These are phyloP conservation scores for Dispira parvispora DNA, from an alignment of 192 early-diverging fungal species.

Conservation along the genomic window DNA sequence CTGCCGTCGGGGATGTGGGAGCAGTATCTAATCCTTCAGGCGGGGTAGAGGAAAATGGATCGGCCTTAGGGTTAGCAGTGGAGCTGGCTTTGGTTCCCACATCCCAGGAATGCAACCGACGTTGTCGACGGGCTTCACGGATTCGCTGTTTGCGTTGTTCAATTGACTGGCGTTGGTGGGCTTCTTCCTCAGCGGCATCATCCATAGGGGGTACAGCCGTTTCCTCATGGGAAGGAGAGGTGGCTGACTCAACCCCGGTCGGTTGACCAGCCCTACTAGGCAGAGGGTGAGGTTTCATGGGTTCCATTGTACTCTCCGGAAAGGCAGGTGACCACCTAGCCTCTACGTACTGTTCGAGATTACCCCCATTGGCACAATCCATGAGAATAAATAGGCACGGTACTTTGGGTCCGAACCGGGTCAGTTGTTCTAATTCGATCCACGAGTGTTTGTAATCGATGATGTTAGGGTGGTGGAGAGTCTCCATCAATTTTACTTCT, in stretches of 20 bases:
- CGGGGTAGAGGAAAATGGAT: neutral
- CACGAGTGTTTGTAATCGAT: conserved; percentile 93
- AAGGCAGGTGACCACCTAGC: conserved; percentile 11
- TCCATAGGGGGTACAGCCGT: neutral
- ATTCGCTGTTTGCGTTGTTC: neutral
- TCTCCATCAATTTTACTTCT: conserved; percentile 84
- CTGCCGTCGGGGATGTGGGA: neutral
- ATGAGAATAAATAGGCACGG: conserved; percentile 92
- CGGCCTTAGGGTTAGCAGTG: neutral
- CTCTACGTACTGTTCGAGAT: conserved; percentile 82
- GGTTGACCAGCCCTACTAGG: neutral
- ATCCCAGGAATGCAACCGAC: neutral
- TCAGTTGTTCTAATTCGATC: conserved; percentile 69
- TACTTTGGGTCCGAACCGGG: conserved; percentile 66
- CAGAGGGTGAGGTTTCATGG: neutral
- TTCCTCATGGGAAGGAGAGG: neutral
- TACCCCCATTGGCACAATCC: conserved; percentile 90
- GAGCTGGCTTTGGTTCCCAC: neutral
- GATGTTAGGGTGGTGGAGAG: conserved; percentile 80
- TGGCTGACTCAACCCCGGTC: neutral
- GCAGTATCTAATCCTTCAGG: neutral
- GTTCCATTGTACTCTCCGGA: neutral
- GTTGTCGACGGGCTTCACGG: neutral
- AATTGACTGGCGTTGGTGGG: neutral
- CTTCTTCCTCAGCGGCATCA: neutral